Evolutionary conservation across 371 early-diverging fungal genomes (phyloP).

Genomic region (Syncephalis plumigaleata): DNA sequence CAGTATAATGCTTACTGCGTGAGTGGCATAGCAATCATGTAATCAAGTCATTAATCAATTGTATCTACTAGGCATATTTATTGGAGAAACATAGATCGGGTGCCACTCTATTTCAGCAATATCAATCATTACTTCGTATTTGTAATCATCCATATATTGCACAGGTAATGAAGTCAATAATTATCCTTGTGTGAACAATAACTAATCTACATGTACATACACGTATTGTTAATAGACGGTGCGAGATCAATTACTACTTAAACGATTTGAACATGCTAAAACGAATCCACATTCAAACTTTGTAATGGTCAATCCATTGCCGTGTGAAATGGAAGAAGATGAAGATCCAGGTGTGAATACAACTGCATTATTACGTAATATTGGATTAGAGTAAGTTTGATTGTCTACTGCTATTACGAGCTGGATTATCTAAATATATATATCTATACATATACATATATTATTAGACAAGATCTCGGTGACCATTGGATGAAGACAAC

Average conservation of each 20-base stretch:
- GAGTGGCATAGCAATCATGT: too few species aligned
- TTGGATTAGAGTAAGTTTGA: too few species aligned
- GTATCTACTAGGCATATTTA: too few species aligned
- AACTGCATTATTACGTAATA: too few species aligned
- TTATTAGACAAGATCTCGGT: too few species aligned
- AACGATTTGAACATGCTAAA: background rate
- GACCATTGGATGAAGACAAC: too few species aligned
- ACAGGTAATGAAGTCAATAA: slow-evolving; percentile 11
- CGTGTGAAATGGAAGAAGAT: background rate
- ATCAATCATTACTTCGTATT: slow-evolving; percentile 22
- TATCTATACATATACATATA: too few species aligned
- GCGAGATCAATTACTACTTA: background rate
- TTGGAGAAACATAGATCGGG: background rate
- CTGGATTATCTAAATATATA: too few species aligned
- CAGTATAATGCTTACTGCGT: slow-evolving; percentile 16
- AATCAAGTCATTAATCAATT: too few species aligned
- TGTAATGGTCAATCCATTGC: background rate
- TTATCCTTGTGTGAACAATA: background rate
- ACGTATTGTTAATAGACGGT: too few species aligned
- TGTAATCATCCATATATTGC: slow-evolving; percentile 57
- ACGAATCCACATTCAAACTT: slow-evolving; percentile 1
- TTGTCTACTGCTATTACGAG: too few species aligned
- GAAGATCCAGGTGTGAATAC: background rate
- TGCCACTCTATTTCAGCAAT: background rate
- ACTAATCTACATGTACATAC: too few species aligned